phyloP scores from a whole-genome alignment of 2,329 filamentous ascomycete genomes.

The Ceratocystis destructans region DNA sequence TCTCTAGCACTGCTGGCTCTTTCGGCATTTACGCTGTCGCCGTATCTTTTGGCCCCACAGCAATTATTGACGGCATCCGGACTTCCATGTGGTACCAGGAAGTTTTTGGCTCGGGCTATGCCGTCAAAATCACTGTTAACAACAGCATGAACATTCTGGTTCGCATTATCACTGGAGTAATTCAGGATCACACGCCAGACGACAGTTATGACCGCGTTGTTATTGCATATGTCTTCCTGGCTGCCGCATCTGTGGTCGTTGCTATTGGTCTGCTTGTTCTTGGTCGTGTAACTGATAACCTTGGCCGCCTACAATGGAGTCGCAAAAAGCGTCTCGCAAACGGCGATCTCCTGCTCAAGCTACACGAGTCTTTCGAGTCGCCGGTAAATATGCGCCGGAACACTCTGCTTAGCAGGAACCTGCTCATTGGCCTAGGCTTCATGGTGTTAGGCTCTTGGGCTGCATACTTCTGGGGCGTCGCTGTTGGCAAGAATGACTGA shows the following conservation, averaged over 20 bases:
- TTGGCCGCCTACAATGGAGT: conserved; percentile 43
- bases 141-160: conserved; percentile 51
- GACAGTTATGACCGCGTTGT: conserved; percentile 43
- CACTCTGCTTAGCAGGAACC: conserved; percentile 29
- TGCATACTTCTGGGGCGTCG: conserved; percentile 48
- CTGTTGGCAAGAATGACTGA: conserved; percentile 35
- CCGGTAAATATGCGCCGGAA: conserved; percentile 28
- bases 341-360: conserved; percentile 32
- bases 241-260: conserved; percentile 36
- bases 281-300: conserved; percentile 29
- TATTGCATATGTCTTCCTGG: conserved; percentile 41
- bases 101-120: conserved; percentile 46
- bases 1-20: conserved; percentile 40
- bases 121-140: conserved; percentile 47
- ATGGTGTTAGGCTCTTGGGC: conserved; percentile 39
- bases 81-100: conserved; percentile 46
- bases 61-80: conserved; percentile 47
- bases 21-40: conserved; percentile 48
- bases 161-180: conserved; percentile 41
- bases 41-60: conserved; percentile 40
- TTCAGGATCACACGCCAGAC: conserved; percentile 41
- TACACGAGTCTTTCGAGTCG: conserved; percentile 30
- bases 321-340: conserved; percentile 37
- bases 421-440: conserved; percentile 32
- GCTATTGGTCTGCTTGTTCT: conserved; percentile 29